Evolutionary conservation across 345 rosid genomes (phyloP).

Genomic region (Eucalyptus coolabah): DNA sequence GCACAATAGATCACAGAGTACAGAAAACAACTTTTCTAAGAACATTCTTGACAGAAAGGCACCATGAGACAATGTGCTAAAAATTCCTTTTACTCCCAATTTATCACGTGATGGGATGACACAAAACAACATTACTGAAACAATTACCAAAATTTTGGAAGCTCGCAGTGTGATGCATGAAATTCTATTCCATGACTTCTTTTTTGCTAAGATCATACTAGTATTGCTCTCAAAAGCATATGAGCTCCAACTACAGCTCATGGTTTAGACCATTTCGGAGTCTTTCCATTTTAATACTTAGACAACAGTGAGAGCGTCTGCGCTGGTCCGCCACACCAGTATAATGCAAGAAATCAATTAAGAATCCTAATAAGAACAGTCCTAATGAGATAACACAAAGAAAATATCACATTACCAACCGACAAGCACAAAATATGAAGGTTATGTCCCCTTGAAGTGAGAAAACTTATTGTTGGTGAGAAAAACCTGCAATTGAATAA

Average conservation of each 20-base stretch:
- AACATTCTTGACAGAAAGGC: background rate
- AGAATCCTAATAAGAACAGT: background rate
- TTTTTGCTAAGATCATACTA: background rate
- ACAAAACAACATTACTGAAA: background rate
- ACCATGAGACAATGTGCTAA: background rate
- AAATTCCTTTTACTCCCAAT: background rate
- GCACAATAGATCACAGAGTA: background rate
- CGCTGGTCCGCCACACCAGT: background rate
- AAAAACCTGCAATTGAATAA: slow-evolving; percentile 56
- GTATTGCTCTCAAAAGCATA: background rate
- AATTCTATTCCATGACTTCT: background rate
- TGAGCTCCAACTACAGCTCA: background rate
- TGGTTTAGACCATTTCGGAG: background rate
- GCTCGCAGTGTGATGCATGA: background rate
- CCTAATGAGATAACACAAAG: background rate
- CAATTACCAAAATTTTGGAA: background rate
- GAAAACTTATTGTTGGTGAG: slow-evolving; percentile 68
- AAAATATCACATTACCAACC: slow-evolving; percentile 36
- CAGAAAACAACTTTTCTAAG: background rate
- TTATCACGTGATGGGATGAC: background rate
- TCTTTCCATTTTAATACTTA: background rate
- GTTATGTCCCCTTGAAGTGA: slow-evolving; percentile 53
- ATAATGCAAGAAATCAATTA: background rate
- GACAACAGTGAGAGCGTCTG: background rate
- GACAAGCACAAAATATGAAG: slow-evolving; percentile 68